These are phyloP conservation scores for Plasmodium inui DNA, from an alignment of 169 alveolate species.

Conservation along the genomic window DNA sequence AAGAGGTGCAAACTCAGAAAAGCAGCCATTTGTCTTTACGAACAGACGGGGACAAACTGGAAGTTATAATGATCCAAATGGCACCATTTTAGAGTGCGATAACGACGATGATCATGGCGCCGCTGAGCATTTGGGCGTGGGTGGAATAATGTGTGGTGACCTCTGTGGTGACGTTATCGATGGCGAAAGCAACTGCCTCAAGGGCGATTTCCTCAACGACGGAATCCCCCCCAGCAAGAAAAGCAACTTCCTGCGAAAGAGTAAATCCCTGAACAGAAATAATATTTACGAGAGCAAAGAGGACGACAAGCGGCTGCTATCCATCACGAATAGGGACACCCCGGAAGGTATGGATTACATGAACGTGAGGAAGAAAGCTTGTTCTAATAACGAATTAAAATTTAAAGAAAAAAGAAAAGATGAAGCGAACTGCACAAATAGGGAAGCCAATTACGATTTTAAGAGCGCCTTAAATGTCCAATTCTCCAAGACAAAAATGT, in stretches of 20 bases:
- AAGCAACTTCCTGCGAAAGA: slow-evolving; percentile 20
- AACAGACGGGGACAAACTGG: not conserved
- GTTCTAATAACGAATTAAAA: slow-evolving; percentile 15
- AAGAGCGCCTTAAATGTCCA: slow-evolving; percentile 72
- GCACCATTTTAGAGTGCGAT: not conserved
- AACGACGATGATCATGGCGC: slow-evolving; percentile 3
- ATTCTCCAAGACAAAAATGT: slow-evolving; percentile 75
- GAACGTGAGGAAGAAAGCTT: not conserved
- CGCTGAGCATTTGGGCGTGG: not conserved
- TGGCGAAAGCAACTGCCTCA: not conserved
- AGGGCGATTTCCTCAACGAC: not conserved
- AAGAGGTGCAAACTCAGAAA: slow-evolving; percentile 18
- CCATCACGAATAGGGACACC: slow-evolving; percentile 13
- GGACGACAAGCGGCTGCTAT: not conserved
- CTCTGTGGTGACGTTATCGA: not conserved
- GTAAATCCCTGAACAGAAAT: slow-evolving; percentile 47
- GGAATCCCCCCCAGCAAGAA: slow-evolving; percentile 11
- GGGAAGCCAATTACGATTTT: slow-evolving; percentile 68
- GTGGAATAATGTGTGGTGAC: not conserved
- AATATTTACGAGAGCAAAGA: slow-evolving; percentile 47
- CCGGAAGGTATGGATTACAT: slow-evolving; percentile 24
- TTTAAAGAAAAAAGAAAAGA: slow-evolving; percentile 43
- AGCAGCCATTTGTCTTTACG: not conserved
- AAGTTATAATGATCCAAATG: slow-evolving; percentile 6
- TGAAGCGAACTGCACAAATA: slow-evolving; percentile 18